phyloP scores from a whole-genome alignment of 768 basidiomycete genomes.

The Lactarius quietus region DNA sequence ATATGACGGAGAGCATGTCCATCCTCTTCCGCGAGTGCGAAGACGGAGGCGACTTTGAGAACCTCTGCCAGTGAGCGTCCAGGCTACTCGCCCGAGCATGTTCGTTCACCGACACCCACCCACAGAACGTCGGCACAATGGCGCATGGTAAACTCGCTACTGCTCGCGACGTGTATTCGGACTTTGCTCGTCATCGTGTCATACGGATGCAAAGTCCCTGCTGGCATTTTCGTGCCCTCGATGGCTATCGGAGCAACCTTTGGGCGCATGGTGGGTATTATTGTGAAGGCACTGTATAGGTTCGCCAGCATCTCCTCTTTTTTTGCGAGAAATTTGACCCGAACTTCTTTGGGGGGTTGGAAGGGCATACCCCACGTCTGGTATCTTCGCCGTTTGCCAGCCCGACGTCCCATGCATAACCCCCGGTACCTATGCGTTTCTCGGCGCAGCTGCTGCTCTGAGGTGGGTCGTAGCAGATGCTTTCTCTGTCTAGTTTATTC shows the following conservation, averaged over 20 bases:
- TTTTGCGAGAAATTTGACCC: neutral
- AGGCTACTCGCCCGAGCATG: too few relatives aligned
- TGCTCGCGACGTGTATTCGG: conserved; percentile 88
- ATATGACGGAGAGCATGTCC: conserved; percentile 96
- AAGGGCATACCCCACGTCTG: conserved; percentile 78
- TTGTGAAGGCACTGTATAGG: conserved; percentile 92
- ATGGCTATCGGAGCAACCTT: conserved; percentile 99
- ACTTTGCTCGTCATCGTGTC: conserved; percentile 84
- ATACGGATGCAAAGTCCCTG: conserved; percentile 95
- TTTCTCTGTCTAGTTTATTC: neutral
- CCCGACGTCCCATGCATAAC: conserved; percentile 97
- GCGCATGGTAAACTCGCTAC: conserved; percentile 89
- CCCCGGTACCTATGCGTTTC: conserved; percentile 95
- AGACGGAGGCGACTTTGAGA: conserved; percentile 85
- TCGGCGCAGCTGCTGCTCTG: conserved; percentile 94
- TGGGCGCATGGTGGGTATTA: conserved; percentile 94
- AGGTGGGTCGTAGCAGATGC: conserved; percentile 48
- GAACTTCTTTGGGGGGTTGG: conserved; percentile 11
- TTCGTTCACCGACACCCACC: conserved; percentile 7
- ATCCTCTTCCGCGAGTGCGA: conserved; percentile 96
- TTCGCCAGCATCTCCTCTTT: conserved; percentile 34
- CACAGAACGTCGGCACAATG: conserved; percentile 83
- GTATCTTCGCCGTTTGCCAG: conserved; percentile 85
- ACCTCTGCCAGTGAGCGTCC: conserved; percentile 96
- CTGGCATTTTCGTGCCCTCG: conserved; percentile 97